A percentile compares a stretch with the other conserved stretches of the same genome.
These are phyloP conservation scores for Ceraceosorus guamensis DNA, from an alignment of 1,284 basidiomycete genomes.

Conservation along the genomic window DNA sequence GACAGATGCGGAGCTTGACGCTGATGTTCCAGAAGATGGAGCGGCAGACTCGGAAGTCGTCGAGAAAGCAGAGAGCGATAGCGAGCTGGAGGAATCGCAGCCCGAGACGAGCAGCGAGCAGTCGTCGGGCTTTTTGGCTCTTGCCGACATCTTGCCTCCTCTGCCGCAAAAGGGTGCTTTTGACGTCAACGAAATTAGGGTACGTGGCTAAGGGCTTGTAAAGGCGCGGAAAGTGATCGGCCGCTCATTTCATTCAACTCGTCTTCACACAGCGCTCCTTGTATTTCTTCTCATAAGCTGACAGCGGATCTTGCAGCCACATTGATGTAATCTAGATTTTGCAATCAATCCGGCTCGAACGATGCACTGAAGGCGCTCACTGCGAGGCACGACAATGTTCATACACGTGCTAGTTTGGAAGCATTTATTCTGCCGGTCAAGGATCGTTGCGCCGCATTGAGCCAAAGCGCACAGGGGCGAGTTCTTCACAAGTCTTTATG, in stretches of 20 bases:
- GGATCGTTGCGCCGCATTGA: too few relatives aligned
- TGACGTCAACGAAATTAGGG: slow-evolving; percentile 68
- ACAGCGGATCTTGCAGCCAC: too few relatives aligned
- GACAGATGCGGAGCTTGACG: neutral
- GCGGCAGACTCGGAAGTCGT: slow-evolving; percentile 7
- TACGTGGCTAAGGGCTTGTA: neutral
- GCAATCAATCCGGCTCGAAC: too few relatives aligned
- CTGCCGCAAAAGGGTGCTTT: slow-evolving; percentile 81
- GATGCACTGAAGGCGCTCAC: too few relatives aligned
- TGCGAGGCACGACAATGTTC: too few relatives aligned
- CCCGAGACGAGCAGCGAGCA: neutral
- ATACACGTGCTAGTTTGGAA: too few relatives aligned
- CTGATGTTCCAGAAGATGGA: neutral
- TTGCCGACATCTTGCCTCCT: slow-evolving; percentile 71
- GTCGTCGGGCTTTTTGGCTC: slow-evolving; percentile 65
- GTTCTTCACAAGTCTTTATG: too few relatives aligned
- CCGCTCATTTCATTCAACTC: neutral
- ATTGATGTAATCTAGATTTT: too few relatives aligned
- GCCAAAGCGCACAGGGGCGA: too few relatives aligned
- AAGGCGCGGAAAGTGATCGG: too few relatives aligned
- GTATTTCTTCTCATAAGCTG: slow-evolving; percentile 46
- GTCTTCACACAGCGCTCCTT: slow-evolving; percentile 18
- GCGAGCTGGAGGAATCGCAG: slow-evolving; percentile 3
- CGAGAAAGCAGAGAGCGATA: slow-evolving; percentile 9
- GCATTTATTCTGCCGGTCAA: too few relatives aligned